Evolutionary conservation across 805 yeast species (phyloP).

Genomic region (Saturnispora dispora): DNA sequence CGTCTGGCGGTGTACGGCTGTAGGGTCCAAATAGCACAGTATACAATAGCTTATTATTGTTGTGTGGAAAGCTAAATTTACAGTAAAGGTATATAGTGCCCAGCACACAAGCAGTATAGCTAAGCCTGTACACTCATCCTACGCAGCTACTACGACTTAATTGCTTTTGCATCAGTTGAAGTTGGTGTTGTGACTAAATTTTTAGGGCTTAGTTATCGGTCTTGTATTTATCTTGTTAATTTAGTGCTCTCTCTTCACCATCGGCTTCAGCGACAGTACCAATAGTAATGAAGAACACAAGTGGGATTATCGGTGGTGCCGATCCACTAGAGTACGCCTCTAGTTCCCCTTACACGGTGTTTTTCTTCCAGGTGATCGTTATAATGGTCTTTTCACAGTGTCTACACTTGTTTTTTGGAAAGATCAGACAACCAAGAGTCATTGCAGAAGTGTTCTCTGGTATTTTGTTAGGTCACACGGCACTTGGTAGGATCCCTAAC

Average conservation of each 20-base stretch:
- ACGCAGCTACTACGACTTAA: no score
- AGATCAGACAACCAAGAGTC: constrained; percentile 65
- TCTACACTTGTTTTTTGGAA: constrained; percentile 50
- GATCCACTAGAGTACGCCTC: constrained; percentile 57
- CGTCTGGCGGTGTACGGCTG: no score
- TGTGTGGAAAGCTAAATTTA: no score
- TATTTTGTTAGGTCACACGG: constrained; percentile 67
- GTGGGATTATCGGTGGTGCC: constrained; percentile 61
- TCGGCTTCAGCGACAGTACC: neutral
- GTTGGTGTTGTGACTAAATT: no score
- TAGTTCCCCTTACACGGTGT: constrained; percentile 55
- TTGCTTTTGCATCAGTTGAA: no score
- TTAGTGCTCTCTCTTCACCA: neutral
- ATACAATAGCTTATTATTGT: no score
- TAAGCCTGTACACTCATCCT: no score
- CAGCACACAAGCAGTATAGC: no score
- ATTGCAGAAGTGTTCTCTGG: constrained; percentile 79
- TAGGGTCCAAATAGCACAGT: no score
- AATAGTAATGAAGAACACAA: neutral
- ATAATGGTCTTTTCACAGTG: constrained; percentile 52
- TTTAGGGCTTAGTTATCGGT: neutral
- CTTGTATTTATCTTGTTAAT: no score
- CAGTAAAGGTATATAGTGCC: no score
- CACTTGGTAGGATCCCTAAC: constrained; percentile 59
- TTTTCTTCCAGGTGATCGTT: constrained; percentile 59